Evolutionary conservation across 1,284 basidiomycete species (phyloP), one percentile per base, ranked within the genome.

Genomic region (Trametes hirsuta): DNA sequence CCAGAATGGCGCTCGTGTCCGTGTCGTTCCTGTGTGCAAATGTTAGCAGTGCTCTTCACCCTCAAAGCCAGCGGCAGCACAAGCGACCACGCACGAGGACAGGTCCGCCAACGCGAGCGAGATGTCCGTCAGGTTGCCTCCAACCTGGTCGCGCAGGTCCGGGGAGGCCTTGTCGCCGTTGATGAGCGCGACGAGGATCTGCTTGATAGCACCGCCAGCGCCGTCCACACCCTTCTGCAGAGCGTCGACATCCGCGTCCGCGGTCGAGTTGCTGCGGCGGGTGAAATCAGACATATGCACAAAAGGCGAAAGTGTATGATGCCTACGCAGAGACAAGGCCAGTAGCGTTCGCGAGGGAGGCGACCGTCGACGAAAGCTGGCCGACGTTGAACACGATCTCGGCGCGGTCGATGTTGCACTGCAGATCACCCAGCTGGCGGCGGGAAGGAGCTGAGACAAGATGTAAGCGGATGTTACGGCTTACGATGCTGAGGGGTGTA

Each of bases 401-500:
- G 51, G 61, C 62, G 48, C 68, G 68, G 61, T 67, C 59, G 53
- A 69, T 64, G 66, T 69, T 68, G 64, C 68, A 69, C 37, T 68
- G 62, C 6, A 67, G 53, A 53, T 67, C 53, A 11, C 68, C 68
- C 18, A 61, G 58, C 59, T 69, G 68, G 37, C 68, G 67, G 41
- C 61, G 61, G 18, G 57, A 42, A 3, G 61, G 61, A 25, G 61
- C 61, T 63, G 40, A 6, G 8, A 3, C 8, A 5, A 36, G 30
- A 18, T 30, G 4, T 46, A 3, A 15, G 15, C 4, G 14, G 6
- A 22, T 10, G 11, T 12, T 4, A 11, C 39, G 14, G n/a, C 11
- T 10, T 46, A 46, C 3, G 6, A 25, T 25, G 45, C 24, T 11
- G 22, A 30, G 25, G 14, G 11, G n/a, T 40, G 39, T 18, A 25